Conservation (phyloP, 345 rosid genomes). For the Trapa bicornis region DNA sequence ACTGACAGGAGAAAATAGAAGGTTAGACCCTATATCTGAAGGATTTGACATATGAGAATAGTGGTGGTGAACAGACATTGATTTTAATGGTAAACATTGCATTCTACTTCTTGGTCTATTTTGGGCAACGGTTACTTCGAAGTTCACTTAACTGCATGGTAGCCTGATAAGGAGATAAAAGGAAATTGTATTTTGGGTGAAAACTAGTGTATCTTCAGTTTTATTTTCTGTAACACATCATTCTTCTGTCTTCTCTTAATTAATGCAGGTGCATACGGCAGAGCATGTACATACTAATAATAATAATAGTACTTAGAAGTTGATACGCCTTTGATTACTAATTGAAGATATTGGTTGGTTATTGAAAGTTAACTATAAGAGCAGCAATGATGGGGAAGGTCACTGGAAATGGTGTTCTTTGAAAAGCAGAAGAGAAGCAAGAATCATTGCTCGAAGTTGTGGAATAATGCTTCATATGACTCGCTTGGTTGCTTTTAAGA, state of each 20-base stretch:
- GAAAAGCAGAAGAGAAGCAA: constrained; percentile 1
- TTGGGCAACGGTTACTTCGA: not conserved
- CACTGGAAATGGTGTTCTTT: constrained; percentile 1
- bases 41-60: constrained; percentile 65
- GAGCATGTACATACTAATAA: not conserved
- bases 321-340: not conserved
- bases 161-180: not conserved
- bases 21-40: constrained; percentile 85
- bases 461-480: not conserved
- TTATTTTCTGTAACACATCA: not conserved
- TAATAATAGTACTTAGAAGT: not conserved
- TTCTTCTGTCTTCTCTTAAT: not conserved
- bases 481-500: too few relatives aligned
- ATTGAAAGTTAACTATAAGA: not conserved
- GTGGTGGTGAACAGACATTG: constrained; percentile 50
- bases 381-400: not conserved
- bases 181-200: not conserved
- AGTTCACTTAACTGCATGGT: not conserved
- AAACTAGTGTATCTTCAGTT: not conserved
- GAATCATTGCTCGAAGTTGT: not conserved
- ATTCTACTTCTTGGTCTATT: not conserved
- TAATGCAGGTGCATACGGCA: not conserved
- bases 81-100: constrained; percentile 3
- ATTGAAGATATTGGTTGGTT: constrained; percentile 8
- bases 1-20: constrained; percentile 55